A percentile compares a stretch with the other conserved stretches of the same genome.
phyloP scores from a whole-genome alignment of 352 stramenopile species.

The Phytopythium boreale region DNA sequence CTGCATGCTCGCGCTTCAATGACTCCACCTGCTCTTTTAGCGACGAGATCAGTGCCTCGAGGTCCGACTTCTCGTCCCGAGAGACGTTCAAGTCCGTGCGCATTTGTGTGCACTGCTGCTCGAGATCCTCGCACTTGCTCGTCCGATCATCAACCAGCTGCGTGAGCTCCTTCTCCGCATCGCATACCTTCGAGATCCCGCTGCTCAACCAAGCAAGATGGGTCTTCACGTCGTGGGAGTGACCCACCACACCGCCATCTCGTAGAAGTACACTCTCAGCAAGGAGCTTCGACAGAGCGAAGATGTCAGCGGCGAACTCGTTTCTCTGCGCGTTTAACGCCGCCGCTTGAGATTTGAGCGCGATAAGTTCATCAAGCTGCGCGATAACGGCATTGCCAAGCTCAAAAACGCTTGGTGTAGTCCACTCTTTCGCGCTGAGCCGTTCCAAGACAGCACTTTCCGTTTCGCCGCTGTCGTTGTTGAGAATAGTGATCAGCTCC shows the following conservation, averaged over 20 bases:
- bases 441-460: background rate
- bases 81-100: conserved; percentile 13
- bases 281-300: background rate
- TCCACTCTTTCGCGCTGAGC: background rate
- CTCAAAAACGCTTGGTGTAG: background rate
- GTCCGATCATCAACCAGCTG: conserved; percentile 9
- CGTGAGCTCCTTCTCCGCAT: conserved; percentile 7
- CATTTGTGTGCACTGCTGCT: conserved; percentile 10
- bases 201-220: conserved; percentile 1
- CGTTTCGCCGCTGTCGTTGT: background rate
- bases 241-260: background rate
- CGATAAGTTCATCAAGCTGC: background rate
- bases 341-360: background rate
- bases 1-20: conserved; percentile 16
- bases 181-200: background rate
- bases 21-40: conserved; percentile 21
- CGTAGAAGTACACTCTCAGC: background rate
- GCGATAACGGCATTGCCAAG: background rate
- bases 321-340: background rate
- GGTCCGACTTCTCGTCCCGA: conserved; percentile 14
- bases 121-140: conserved; percentile 14
- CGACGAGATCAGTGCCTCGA: conserved; percentile 19
- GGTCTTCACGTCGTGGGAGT: background rate
- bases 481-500: background rate
- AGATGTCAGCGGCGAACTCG: background rate